Evolutionary conservation across 2,329 filamentous ascomycete species (phyloP), one percentile per base, ranked within the genome.

Genomic region (Coleophoma cylindrospora): DNA sequence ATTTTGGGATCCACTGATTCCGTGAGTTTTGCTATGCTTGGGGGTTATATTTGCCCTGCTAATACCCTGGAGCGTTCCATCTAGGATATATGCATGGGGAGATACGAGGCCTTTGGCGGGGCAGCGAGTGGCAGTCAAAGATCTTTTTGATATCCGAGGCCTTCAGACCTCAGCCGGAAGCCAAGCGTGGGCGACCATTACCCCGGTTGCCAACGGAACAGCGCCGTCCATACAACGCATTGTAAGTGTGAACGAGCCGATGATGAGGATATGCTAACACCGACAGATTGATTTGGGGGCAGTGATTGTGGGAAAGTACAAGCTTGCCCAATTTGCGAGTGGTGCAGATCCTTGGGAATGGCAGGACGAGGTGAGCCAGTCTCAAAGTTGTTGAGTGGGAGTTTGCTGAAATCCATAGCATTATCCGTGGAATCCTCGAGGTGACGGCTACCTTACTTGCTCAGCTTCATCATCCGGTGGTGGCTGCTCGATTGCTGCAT

Each of bases 61-160:
- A 27, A 27, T 10, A 8, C 9, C 27, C 9, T 8, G 27, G 3
- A 38, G 36, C 5, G 41, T 44, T n/a, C 41, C 41, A 5, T 44
- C 41, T n/a, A 21, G 41, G 12, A 32, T 44, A n/a, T 44, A 44
- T 32, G 22, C 21, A 9, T n/a, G 21, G 41, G 27, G 14, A 6
- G 19, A n/a, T 33, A 43, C 14, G 8, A 11, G 19, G 58, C 81
- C 81, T 1, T 68, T 86, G 0, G 76, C 79, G 5, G 82, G 83
- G 15, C 74, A 83, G 3, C 73, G 83, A 15, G 62, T 86, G 1
- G 81, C 74, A 0, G 71, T 86, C 49, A 87, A 86, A 61, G 83
- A 86, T 55, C 79, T 84, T 43, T 81, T 74, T 57, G 71, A 82
- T 54, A 64, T 85, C 37, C 71, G 74, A 19, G 83, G 83, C 2